Conservation (phyloP, 345 rosid species). For the Eutrema yunnanense region DNA sequence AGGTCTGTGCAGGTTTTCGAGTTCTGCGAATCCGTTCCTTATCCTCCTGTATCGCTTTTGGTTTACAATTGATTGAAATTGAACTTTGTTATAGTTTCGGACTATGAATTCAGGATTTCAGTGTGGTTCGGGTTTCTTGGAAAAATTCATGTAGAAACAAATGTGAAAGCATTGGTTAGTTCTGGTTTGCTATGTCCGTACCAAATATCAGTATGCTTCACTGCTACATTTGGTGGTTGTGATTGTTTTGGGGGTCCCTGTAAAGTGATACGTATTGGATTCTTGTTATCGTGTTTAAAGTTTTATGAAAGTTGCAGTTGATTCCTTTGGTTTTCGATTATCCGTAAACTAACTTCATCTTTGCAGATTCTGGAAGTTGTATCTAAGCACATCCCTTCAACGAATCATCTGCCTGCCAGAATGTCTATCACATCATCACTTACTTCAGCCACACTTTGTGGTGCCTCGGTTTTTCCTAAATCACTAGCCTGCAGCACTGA, state of each 20-base stretch:
- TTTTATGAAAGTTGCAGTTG: not conserved
- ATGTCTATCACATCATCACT: conserved; percentile 37
- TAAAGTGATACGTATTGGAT: not conserved
- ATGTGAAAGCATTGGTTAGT: not conserved
- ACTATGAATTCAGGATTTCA: not conserved
- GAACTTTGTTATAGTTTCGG: not conserved
- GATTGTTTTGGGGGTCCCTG: not conserved
- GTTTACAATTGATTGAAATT: not conserved
- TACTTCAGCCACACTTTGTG: conserved; percentile 14
- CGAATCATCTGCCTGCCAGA: not conserved
- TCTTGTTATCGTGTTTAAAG: not conserved
- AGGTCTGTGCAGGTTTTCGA: not conserved
- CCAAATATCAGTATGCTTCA: not conserved
- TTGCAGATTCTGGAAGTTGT: conserved; percentile 8
- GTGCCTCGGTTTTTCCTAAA: conserved; percentile 18
- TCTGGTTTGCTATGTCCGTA: not conserved
- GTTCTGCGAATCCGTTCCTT: not conserved
- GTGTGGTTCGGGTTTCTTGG: not conserved
- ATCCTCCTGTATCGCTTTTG: not conserved
- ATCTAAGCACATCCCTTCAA: not conserved
- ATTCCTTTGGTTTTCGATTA: not conserved
- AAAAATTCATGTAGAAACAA: not conserved
- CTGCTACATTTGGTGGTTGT: not conserved
- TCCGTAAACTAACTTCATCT: not conserved
- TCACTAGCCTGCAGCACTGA: conserved; percentile 7